A percentile compares a stretch with the other conserved stretches of the same genome.
Conservation (phyloP, 2,329 filamentous ascomycete genomes). For the Trichophyton mentagrophytes region DNA sequence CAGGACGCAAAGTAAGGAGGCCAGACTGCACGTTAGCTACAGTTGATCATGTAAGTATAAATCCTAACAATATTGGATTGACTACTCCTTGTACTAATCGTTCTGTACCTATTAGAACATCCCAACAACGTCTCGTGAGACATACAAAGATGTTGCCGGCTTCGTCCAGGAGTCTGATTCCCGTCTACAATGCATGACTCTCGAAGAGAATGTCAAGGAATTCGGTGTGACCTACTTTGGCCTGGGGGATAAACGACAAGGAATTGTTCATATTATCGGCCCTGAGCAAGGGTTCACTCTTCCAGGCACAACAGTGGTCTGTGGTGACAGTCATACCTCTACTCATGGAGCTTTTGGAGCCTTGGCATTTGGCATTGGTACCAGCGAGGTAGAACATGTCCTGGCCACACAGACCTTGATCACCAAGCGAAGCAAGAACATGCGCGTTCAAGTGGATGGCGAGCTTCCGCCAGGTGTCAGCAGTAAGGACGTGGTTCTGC, state of each 20-base stretch:
- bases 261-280: constrained; percentile 96
- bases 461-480: constrained; percentile 80
- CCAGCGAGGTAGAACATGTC: constrained; percentile 96
- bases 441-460: constrained; percentile 91
- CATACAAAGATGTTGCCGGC: constrained; percentile 80
- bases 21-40: constrained; percentile 95
- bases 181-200: constrained; percentile 80
- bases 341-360: constrained; percentile 95
- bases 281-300: constrained; percentile 98
- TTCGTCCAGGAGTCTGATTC: constrained; percentile 96
- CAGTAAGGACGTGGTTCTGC: constrained; percentile 88
- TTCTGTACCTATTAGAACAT: constrained; percentile 54
- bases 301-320: constrained; percentile 90
- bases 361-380: constrained; percentile 92
- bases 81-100: background rate
- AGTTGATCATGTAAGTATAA: constrained; percentile 66
- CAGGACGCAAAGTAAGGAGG: constrained; percentile 72
- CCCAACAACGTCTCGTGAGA: constrained; percentile 79
- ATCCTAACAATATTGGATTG: background rate
- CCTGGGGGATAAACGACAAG: constrained; percentile 88
- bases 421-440: constrained; percentile 93
- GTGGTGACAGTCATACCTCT: constrained; percentile 94
- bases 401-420: constrained; percentile 92
- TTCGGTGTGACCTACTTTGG: constrained; percentile 97
- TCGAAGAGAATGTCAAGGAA: constrained; percentile 94